Evolutionary conservation across 2,329 filamentous ascomycete species (phyloP).

Genomic region (Thelonectria discophora): DNA sequence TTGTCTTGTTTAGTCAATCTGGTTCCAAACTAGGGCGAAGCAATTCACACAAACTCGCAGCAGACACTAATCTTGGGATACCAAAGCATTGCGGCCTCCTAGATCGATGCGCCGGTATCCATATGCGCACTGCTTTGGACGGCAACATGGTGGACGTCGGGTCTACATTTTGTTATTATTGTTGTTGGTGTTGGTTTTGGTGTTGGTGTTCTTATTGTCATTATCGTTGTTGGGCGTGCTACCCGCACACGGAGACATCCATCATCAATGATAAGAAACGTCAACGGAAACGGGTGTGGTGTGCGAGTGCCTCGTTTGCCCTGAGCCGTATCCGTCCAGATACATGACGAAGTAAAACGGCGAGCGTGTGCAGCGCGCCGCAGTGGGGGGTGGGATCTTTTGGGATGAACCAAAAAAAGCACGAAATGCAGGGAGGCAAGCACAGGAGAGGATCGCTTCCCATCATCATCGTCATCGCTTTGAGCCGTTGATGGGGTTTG

Average conservation of each 20-base stretch:
- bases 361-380: conserved; percentile 3
- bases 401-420: conserved; percentile 8
- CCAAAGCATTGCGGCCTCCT: conserved; percentile 11
- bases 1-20: neutral
- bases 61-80: neutral
- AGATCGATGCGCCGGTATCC: conserved; percentile 20
- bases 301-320: neutral
- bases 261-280: neutral
- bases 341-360: neutral
- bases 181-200: too few species aligned
- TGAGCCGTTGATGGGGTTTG: conserved; percentile 26
- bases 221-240: too few species aligned
- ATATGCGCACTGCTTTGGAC: conserved; percentile 15
- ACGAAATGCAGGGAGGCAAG: conserved; percentile 21
- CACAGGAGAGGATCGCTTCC: conserved; percentile 21
- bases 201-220: too few species aligned
- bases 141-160: neutral
- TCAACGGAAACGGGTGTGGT: conserved; percentile 27
- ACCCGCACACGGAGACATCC: too few species aligned
- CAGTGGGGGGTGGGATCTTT: conserved; percentile 16
- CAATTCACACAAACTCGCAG: too few species aligned
- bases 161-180: neutral
- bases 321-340: conserved; percentile 6
- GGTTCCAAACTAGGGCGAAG: too few species aligned
- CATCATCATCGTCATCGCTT: conserved; percentile 31